These are phyloP conservation scores for Phytophthora uliginosa DNA, from an alignment of 352 stramenopile species.

Conservation along the genomic window DNA sequence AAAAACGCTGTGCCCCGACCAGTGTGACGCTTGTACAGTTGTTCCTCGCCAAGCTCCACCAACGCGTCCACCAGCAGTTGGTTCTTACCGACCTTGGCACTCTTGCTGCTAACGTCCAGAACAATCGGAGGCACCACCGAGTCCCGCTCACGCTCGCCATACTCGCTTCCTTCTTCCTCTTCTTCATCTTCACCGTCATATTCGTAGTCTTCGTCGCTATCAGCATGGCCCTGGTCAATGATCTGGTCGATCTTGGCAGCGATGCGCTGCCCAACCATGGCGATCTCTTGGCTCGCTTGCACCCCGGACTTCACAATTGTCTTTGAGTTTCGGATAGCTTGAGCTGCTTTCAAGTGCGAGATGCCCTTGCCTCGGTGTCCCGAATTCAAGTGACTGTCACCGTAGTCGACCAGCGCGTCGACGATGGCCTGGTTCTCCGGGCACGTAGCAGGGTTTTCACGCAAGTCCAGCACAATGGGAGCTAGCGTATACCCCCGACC, in stretches of 20 bases:
- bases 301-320: conserved; percentile 55
- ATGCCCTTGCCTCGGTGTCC: conserved; percentile 78
- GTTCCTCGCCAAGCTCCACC: conserved; percentile 63
- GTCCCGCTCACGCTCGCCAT: conserved; percentile 27
- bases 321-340: conserved; percentile 67
- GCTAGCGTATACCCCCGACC: conserved; percentile 48
- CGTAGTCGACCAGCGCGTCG: conserved; percentile 73
- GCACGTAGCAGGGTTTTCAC: conserved; percentile 60
- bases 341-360: conserved; percentile 76
- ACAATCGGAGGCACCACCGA: conserved; percentile 56
- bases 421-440: conserved; percentile 79
- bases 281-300: conserved; percentile 65
- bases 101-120: conserved; percentile 52
- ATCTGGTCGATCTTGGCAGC: conserved; percentile 85
- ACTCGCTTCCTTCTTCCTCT: conserved; percentile 39
- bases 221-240: conserved; percentile 70
- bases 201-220: conserved; percentile 73
- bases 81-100: conserved; percentile 57
- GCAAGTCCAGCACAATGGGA: conserved; percentile 80
- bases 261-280: conserved; percentile 66
- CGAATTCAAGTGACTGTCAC: conserved; percentile 75
- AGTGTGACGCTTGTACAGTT: conserved; percentile 63
- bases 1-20: conserved; percentile 73
- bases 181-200: conserved; percentile 45
- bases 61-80: conserved; percentile 74